Evolutionary conservation across 164 flowering plant genomes (phyloP).

Genomic region (Buxus sempervirens): DNA sequence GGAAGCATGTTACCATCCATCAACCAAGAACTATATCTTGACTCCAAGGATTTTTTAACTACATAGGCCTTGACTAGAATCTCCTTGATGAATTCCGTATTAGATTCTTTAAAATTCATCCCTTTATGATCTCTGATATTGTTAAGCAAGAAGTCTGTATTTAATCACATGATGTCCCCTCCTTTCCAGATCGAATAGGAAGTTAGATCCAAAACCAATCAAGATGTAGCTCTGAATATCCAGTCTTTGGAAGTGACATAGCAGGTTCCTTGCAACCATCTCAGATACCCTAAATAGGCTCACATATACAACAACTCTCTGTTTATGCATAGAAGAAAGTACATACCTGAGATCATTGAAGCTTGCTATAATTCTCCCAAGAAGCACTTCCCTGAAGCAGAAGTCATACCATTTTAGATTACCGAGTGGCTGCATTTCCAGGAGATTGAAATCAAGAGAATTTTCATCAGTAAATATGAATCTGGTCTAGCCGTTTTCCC

Average conservation of each 20-base stretch:
- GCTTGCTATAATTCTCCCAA: conserved; percentile 48
- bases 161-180: conserved; percentile 80
- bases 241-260: conserved; percentile 83
- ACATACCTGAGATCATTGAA: conserved; percentile 49
- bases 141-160: conserved; percentile 36
- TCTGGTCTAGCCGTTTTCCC: conserved; percentile 96
- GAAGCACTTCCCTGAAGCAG: conserved; percentile 78
- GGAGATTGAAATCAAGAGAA: conserved; percentile 41
- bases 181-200: conserved; percentile 65
- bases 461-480: conserved; percentile 56
- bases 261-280: conserved; percentile 42
- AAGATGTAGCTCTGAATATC: conserved; percentile 57
- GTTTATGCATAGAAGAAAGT: conserved; percentile 54
- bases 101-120: conserved; percentile 24
- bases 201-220: conserved; percentile 48
- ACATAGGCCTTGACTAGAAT: conserved; percentile 44
- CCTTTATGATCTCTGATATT: conserved; percentile 24
- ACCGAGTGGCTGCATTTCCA: conserved; percentile 52
- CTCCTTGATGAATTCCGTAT: conserved; percentile 31
- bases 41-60: conserved; percentile 46
- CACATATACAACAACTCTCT: conserved; percentile 48
- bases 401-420: conserved; percentile 87
- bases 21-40: conserved; percentile 43
- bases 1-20: conserved; percentile 53
- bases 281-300: conserved; percentile 41